phyloP scores from a whole-genome alignment of 108 stramenopile species.

The Cyclotella atomus region DNA sequence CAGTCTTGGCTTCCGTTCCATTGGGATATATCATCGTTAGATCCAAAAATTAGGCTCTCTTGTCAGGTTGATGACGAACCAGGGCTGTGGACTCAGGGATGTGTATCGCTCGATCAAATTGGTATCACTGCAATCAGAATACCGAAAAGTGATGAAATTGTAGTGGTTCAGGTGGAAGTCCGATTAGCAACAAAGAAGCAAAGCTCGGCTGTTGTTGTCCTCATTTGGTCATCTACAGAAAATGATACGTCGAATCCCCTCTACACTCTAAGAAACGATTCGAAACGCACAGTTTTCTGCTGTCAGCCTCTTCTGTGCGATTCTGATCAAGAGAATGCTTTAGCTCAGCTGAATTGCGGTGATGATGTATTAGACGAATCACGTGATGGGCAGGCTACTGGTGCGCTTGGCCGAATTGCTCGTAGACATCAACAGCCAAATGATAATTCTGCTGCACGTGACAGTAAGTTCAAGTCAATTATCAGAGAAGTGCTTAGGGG shows the following conservation, averaged over 20 bases:
- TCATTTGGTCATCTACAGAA: conserved; percentile 71
- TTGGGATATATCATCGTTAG: conserved; percentile 60
- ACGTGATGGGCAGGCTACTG: not conserved
- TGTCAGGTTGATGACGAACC: conserved; percentile 41
- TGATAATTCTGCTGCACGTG: not conserved
- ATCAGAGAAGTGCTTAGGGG: not conserved
- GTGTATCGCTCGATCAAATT: conserved; percentile 69
- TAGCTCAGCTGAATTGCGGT: conserved; percentile 1
- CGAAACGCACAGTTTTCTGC: conserved; percentile 65
- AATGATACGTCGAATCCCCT: conserved; percentile 76
- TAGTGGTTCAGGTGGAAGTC: conserved; percentile 80
- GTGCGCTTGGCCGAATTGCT: conserved; percentile 4
- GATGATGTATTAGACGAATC: not conserved
- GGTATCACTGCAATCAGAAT: conserved; percentile 80
- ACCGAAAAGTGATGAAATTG: conserved; percentile 46
- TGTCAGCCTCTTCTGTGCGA: conserved; percentile 63
- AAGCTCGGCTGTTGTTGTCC: conserved; percentile 71
- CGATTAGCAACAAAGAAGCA: conserved; percentile 79
- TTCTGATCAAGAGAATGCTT: not conserved
- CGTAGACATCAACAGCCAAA: not conserved
- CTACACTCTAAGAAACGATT: conserved; percentile 66
- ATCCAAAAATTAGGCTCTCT: conserved; percentile 59
- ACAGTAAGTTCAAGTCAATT: not conserved
- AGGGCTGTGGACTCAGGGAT: conserved; percentile 66
- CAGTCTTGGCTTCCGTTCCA: conserved; percentile 70